Evolutionary conservation across 2,329 filamentous ascomycete species (phyloP), one percentile per base, ranked within the genome.

Genomic region (Phaeosphaeria sp.): DNA sequence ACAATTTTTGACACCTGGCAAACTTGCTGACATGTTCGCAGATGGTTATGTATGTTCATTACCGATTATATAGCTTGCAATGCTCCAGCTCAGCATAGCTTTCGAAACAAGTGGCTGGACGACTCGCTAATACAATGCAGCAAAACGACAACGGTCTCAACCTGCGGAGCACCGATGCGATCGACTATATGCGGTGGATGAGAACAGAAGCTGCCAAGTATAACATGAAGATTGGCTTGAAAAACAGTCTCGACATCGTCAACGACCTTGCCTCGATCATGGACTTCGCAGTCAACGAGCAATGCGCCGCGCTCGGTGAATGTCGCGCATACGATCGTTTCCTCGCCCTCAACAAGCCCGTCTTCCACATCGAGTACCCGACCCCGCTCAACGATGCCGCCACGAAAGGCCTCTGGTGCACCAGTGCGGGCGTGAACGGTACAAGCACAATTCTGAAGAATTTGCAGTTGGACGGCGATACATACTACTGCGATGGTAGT

Each of bases 401-500:
- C 15, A 61, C 59, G 4, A 69, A 63, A 15, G 80, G 80, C 3
- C 61, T 70, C 1, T 81, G 77, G 6, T 80, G 82, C 2, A 73
- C 76, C 1, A 77, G 78, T 0, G 87, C 89, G 62, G 81, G 79
- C 5, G 79, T 82, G 0, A 68, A 77, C 1, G 78, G 78, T 1
- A 89, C 89, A 69, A 89, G 86, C 59, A 89, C 84, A 6, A 79
- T 89, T 9, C 80, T 90, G 57, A 90, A 90, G 79, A 84, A 85
- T 64, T 83, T 88, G 80, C 71, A 83, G 42, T 74, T 90, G 49
- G 83, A 88, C 58, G 84, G 84, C 1, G 87, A 84, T 81, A 82
- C 86, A 6, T 74, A 86, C 69, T 85, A 83, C 61, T 89, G 87
- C 48, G 68, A 74, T 62, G 71, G 71, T 0, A 65, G 63, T 36